phyloP scores from a whole-genome alignment of 1,284 basidiomycete species.

The Fomes fomentarius region DNA sequence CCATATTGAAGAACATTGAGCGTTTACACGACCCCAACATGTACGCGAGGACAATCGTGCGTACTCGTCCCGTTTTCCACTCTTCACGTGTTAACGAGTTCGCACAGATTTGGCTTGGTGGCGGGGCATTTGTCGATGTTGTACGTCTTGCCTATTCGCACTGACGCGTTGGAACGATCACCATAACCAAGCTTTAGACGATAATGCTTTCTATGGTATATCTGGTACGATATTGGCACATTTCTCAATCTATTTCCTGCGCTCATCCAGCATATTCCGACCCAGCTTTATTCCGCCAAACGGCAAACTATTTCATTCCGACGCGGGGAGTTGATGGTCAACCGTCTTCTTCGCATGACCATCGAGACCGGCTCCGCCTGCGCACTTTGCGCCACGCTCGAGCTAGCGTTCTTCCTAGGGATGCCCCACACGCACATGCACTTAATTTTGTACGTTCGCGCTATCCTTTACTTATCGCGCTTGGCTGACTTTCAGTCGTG shows the following conservation, averaged over 20 bases:
- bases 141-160: not conserved
- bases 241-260: not conserved
- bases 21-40: too few species aligned
- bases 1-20: too few species aligned
- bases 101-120: not conserved
- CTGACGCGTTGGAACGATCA: not conserved
- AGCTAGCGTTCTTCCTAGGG: not conserved
- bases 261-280: too few species aligned
- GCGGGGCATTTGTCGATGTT: not conserved
- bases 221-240: not conserved
- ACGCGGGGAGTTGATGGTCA: not conserved
- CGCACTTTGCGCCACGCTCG: not conserved
- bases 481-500: too few species aligned
- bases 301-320: not conserved
- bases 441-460: not conserved
- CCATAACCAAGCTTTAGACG: not conserved
- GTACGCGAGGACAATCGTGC: too few species aligned
- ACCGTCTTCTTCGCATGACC: not conserved
- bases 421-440: not conserved
- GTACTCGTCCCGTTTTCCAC: too few species aligned
- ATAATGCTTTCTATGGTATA: not conserved
- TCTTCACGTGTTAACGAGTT: too few species aligned
- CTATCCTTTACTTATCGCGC: too few species aligned
- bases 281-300: not conserved
- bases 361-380: not conserved